Percentiles rank a stretch among this genome's conserved stretches.
These are phyloP conservation scores for Fusarium robinianum DNA, from an alignment of 2,329 filamentous ascomycete species.

Conservation along the genomic window DNA sequence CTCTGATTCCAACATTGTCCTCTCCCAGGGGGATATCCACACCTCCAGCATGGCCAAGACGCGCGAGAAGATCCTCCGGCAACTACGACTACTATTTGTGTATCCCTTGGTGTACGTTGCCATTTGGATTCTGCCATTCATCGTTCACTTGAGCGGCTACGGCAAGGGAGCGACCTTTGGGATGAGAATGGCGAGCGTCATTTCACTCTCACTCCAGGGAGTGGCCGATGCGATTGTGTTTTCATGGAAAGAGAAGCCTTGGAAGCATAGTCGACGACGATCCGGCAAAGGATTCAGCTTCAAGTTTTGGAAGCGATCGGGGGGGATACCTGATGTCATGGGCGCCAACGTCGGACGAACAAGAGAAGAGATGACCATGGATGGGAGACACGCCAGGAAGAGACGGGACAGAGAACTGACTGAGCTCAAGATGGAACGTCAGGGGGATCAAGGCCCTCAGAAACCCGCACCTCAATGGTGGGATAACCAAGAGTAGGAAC, in stretches of 20 bases:
- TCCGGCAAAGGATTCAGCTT: constrained; percentile 12
- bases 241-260: constrained; percentile 70
- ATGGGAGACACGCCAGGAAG: constrained; percentile 53
- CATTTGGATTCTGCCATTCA: constrained; percentile 74
- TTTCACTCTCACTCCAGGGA: constrained; percentile 68
- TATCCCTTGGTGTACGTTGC: constrained; percentile 75
- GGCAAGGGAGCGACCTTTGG: constrained; percentile 54
- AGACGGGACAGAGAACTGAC: constrained; percentile 54
- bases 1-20: constrained; percentile 15
- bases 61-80: constrained; percentile 64
- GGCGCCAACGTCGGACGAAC: constrained; percentile 48
- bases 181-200: constrained; percentile 58
- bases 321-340: constrained; percentile 10
- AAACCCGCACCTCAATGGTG: constrained; percentile 38
- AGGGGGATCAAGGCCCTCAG: constrained; percentile 2
- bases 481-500: constrained; percentile 31
- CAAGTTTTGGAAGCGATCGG: constrained; percentile 19
- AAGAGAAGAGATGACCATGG: constrained; percentile 57
- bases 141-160: constrained; percentile 59
- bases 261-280: constrained; percentile 48
- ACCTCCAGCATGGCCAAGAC: constrained; percentile 42
- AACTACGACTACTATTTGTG: constrained; percentile 73
- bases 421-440: constrained; percentile 38
- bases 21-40: constrained; percentile 27
- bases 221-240: constrained; percentile 71